Evolutionary conservation across 805 yeast species (phyloP).

Genomic region (Candida pseudoglaebosa): DNA sequence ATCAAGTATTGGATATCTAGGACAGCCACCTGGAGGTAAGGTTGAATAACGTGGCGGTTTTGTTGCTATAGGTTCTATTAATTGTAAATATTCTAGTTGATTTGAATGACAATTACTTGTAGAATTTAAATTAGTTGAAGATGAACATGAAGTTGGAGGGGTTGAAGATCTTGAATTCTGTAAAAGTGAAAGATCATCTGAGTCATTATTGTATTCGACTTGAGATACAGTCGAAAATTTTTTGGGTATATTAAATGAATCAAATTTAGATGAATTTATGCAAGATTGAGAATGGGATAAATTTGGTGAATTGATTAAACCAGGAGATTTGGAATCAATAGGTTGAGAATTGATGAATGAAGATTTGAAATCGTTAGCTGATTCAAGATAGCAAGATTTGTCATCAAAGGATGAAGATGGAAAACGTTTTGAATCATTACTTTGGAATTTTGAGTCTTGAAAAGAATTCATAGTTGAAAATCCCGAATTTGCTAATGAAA

Average conservation of each 20-base stretch:
- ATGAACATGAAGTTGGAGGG: slow-evolving; percentile 4
- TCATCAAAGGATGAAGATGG: too few species aligned
- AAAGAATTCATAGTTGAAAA: background rate
- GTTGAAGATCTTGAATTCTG: slow-evolving; percentile 3
- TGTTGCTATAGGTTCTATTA: slow-evolving; percentile 37
- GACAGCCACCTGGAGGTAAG: slow-evolving; percentile 44
- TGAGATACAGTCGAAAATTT: too few species aligned
- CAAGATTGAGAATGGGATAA: too few species aligned
- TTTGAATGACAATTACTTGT: background rate
- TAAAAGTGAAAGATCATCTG: slow-evolving; percentile 1
- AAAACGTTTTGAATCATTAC: too few species aligned
- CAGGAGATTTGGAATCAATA: too few species aligned
- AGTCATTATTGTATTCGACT: background rate
- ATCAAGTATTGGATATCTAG: slow-evolving; percentile 28
- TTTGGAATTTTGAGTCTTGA: too few species aligned
- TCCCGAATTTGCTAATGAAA: background rate
- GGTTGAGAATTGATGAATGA: too few species aligned
- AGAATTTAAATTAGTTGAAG: background rate
- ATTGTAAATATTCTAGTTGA: slow-evolving; percentile 23
- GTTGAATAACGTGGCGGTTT: slow-evolving; percentile 34
- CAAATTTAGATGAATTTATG: too few species aligned
- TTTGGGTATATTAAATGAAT: too few species aligned
- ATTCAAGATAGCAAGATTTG: too few species aligned
- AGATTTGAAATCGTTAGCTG: too few species aligned
- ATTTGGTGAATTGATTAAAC: too few species aligned